Conservation (phyloP, 2,329 filamentous ascomycete species). For the Exophiala alcalophila region DNA sequence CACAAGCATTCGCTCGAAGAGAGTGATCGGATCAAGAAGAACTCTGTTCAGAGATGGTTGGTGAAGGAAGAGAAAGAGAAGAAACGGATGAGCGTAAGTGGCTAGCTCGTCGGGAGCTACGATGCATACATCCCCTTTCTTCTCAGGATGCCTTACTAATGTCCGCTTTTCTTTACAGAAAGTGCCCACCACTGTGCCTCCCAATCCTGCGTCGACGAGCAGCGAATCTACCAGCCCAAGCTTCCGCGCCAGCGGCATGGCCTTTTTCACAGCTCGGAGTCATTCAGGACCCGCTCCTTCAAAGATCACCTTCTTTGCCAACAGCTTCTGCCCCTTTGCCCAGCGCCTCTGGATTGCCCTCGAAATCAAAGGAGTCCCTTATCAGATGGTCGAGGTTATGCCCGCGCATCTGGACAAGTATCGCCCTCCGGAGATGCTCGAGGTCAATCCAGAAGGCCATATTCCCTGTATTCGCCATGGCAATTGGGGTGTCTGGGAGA, state of each 20-base stretch:
- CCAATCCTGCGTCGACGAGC: constrained; percentile 10
- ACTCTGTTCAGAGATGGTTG: constrained; percentile 66
- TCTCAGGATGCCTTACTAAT: background rate
- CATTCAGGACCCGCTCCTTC: constrained; percentile 64
- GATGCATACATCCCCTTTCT: background rate
- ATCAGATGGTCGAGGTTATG: constrained; percentile 77
- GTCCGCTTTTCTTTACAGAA: constrained; percentile 6
- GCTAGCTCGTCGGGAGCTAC: no score
- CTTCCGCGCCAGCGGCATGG: constrained; percentile 52
- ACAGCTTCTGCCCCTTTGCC: constrained; percentile 83
- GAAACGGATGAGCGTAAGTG: constrained; percentile 48
- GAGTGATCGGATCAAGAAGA: constrained; percentile 78
- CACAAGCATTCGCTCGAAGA: constrained; percentile 71
- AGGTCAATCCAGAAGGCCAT: constrained; percentile 71
- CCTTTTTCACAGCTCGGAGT: constrained; percentile 65
- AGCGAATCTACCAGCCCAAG: constrained; percentile 16
- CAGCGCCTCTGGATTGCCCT: constrained; percentile 88
- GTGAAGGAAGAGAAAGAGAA: constrained; percentile 63
- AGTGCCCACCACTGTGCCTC: constrained; percentile 5
- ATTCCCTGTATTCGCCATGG: constrained; percentile 75
- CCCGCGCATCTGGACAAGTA: constrained; percentile 59
- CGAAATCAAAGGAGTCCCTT: constrained; percentile 72
- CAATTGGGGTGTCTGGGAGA: constrained; percentile 80
- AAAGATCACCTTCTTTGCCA: constrained; percentile 70
- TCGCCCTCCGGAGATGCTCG: constrained; percentile 67